Evolutionary conservation across 768 basidiomycete genomes (phyloP).

Genomic region (Boletellus ananiceps): DNA sequence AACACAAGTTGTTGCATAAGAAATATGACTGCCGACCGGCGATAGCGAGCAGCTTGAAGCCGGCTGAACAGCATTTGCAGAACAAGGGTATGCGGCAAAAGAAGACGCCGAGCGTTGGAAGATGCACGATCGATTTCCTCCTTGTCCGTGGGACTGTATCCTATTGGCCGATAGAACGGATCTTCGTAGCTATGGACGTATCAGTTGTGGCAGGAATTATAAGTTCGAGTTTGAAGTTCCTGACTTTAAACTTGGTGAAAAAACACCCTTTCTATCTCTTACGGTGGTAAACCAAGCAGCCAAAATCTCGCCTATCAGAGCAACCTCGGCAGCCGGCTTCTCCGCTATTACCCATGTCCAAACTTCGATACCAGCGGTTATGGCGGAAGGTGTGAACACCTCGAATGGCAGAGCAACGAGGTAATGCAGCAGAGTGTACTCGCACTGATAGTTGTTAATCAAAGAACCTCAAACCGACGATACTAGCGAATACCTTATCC

Average conservation of each 20-base stretch:
- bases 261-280: slow-evolving; percentile 72
- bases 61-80: slow-evolving; percentile 88
- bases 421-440: slow-evolving; percentile 81
- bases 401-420: slow-evolving; percentile 86
- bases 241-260: slow-evolving; percentile 77
- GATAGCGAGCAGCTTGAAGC: slow-evolving; percentile 90
- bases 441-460: slow-evolving; percentile 51
- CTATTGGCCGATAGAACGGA: slow-evolving; percentile 81
- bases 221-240: slow-evolving; percentile 24
- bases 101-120: slow-evolving; percentile 63
- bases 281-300: slow-evolving; percentile 87
- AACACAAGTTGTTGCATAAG: slow-evolving; percentile 81
- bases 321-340: slow-evolving; percentile 75
- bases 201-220: slow-evolving; percentile 4
- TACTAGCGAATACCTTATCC: slow-evolving; percentile 43
- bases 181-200: slow-evolving; percentile 64
- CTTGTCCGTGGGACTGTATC: slow-evolving; percentile 89
- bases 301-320: slow-evolving; percentile 79
- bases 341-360: slow-evolving; percentile 97
- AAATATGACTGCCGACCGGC: slow-evolving; percentile 77
- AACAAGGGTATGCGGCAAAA: slow-evolving; percentile 80
- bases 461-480: background rate
- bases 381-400: slow-evolving; percentile 79
- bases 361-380: slow-evolving; percentile 84
- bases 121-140: slow-evolving; percentile 71